Evolutionary conservation across 176 grass and related monocot genomes (phyloP), one percentile per base, ranked within the genome.

Genomic region (Ensete glaucum): DNA sequence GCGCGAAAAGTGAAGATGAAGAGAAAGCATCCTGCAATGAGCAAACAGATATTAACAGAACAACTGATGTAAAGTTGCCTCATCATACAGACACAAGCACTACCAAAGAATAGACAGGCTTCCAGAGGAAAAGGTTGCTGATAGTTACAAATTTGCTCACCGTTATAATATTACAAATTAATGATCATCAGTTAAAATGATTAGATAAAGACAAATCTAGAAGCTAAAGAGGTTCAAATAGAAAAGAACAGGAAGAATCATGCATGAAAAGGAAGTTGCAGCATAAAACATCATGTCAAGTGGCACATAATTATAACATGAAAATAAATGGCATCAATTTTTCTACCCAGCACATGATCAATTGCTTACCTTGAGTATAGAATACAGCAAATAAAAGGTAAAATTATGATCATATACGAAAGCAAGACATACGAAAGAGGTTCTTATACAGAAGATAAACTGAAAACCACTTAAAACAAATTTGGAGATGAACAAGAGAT

Each of bases 21-120:
- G 88, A 93, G 78, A 98, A 89, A 62, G 88, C 83, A 81, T 88
- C 27, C 94, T 98, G 94, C 15, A 87, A 80, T 71, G 67, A 24
- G 79, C 26, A 87, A 85, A 71, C 67, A 82, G 72, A 81, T 67
- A 83, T 74, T 49, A 53, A 80, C 54, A 82, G 43, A 71, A 56
- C 27, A 83, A 71, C 22, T 27, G 20, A n/a, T 17, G 29, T 9
- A 51, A 25, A 71, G 9, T 71, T 52, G 69, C 15, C 49, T 71
- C 16, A 17, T 2, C 16, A 22, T 11, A 70, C 19, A 49, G 9
- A 27, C 2, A 50, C 29, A 67, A 12, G 34, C 15, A 67, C 16
- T 8, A 15, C 9, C 14, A 53, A 72, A 72, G 8, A 14, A 43
- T 34, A 68, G 14, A 9, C 7, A 23, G 9, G 15, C 11, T 68